phyloP scores from a whole-genome alignment of 352 stramenopile species.

The Plasmopara halstedii region DNA sequence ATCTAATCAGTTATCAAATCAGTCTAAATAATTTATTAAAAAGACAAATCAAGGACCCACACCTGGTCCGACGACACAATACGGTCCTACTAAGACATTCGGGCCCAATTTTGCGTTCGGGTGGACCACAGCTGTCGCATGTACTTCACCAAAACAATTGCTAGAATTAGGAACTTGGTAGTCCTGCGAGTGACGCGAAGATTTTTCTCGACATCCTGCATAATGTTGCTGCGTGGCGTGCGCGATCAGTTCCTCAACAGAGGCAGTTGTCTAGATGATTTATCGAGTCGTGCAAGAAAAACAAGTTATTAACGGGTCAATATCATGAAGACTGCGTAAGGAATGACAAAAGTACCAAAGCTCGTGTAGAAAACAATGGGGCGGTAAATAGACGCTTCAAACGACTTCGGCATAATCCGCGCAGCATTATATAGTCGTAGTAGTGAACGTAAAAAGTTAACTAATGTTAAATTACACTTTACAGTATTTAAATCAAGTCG shows the following conservation, averaged over 20 bases:
- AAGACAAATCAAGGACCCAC: constrained; percentile 2
- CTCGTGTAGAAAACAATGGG: background rate
- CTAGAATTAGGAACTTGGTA: constrained; percentile 5
- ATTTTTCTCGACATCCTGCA: constrained; percentile 5
- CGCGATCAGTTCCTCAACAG: constrained; percentile 42
- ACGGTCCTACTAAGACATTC: constrained; percentile 62
- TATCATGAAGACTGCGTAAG: background rate
- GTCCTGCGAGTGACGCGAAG: constrained; percentile 1
- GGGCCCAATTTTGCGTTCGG: constrained; percentile 42
- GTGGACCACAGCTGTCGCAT: constrained; percentile 68
- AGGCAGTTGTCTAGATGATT: constrained; percentile 9
- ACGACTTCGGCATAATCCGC: background rate
- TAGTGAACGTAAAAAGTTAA: too few relatives aligned
- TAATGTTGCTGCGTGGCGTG: constrained; percentile 27
- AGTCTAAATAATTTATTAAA: constrained; percentile 4
- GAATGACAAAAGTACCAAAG: constrained; percentile 3
- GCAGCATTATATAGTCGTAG: constrained; percentile 6
- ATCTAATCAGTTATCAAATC: constrained; percentile 27
- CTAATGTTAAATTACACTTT: too few relatives aligned
- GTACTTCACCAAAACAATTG: constrained; percentile 22
- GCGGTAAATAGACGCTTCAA: background rate
- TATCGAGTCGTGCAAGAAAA: background rate
- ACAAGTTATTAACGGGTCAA: background rate
- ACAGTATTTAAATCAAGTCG: too few relatives aligned
- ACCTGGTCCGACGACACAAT: constrained; percentile 66